Evolutionary conservation across 805 yeast genomes (phyloP), one percentile per base, ranked within the genome.

Genomic region (Pichia cabralensis): DNA sequence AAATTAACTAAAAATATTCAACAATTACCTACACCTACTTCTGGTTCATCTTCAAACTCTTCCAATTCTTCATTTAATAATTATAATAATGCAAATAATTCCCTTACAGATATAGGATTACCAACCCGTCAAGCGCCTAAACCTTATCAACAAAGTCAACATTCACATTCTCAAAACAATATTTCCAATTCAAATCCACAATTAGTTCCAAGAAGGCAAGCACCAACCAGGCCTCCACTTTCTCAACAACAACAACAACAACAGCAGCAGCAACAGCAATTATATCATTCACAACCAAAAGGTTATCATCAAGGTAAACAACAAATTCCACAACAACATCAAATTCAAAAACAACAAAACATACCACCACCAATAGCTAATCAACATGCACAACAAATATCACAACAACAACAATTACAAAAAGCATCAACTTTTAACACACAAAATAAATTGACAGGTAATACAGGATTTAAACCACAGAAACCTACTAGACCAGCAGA

Each of bases 401-500:
- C 8, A 16, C 35, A 26, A 18, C 20, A 30, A 8, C 38, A 35
- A n/a, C 24, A 14, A 5, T 27, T 12, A 21, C 36, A 15, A 23
- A 38, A 44, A 21, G 46, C 49, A n/a, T 46, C 50, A 13, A 34
- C 39, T 35, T 50, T 49, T 18, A 58, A 46, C 21, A 39, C 42
- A 26, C 40, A 39, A 26, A 43, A 45, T 8, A 48, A 45, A 27
- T 30, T 39, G n/a, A 31, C 27, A 31, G 43, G 42, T 12, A 27
- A 17, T 7, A 11, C 15, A 13, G 6, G 6, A 25, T n/a, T 24
- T 12, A 12, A 27, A 30, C 26, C 31, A 15, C n/a, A n/a, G n/a
- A n/a, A n/a, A n/a, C 40, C 36, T 9, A 31, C 28, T 19, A 30
- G 26, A 13, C 46, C 43, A 44, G 64, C 62, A 46, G 74, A 74